phyloP scores from a whole-genome alignment of 2,329 filamentous ascomycete genomes.

The Paecilomyces niveus region DNA sequence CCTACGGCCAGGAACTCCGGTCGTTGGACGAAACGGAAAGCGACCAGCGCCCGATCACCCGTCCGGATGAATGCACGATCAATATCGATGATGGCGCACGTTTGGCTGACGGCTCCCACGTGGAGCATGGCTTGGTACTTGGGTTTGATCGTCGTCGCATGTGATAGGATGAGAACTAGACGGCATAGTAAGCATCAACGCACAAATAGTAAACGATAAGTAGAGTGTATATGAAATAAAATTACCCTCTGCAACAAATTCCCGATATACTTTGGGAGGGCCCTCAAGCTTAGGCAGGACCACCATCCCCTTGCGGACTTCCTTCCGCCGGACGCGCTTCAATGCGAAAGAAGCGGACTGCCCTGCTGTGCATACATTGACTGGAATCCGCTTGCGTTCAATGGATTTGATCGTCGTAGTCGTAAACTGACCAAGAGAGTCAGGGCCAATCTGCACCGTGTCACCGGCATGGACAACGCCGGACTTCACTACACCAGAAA shows the following conservation, averaged over 20 bases:
- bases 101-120: slow-evolving; percentile 89
- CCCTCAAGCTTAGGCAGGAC: slow-evolving; percentile 77
- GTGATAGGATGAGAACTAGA: slow-evolving; percentile 80
- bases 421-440: slow-evolving; percentile 82
- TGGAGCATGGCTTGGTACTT: slow-evolving; percentile 98
- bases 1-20: slow-evolving; percentile 88
- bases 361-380: slow-evolving; percentile 80
- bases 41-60: slow-evolving; percentile 86
- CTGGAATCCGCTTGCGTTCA: slow-evolving; percentile 84
- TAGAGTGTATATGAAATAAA: background rate
- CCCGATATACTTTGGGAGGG: slow-evolving; percentile 64
- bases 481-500: slow-evolving; percentile 85
- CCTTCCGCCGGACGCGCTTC: slow-evolving; percentile 78
- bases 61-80: slow-evolving; percentile 93
- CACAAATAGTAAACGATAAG: background rate
- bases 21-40: slow-evolving; percentile 88
- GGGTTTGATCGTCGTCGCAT: slow-evolving; percentile 93
- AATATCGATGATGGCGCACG: slow-evolving; percentile 94
- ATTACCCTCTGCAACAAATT: slow-evolving; percentile 71
- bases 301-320: slow-evolving; percentile 97
- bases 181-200: background rate
- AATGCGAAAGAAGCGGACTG: slow-evolving; percentile 90
- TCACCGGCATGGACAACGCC: slow-evolving; percentile 89
- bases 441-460: slow-evolving; percentile 78
- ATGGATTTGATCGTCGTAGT: slow-evolving; percentile 85